Evolutionary conservation across 2,329 filamentous ascomycete genomes (phyloP).

Genomic region (Diaporthe ilicicola): DNA sequence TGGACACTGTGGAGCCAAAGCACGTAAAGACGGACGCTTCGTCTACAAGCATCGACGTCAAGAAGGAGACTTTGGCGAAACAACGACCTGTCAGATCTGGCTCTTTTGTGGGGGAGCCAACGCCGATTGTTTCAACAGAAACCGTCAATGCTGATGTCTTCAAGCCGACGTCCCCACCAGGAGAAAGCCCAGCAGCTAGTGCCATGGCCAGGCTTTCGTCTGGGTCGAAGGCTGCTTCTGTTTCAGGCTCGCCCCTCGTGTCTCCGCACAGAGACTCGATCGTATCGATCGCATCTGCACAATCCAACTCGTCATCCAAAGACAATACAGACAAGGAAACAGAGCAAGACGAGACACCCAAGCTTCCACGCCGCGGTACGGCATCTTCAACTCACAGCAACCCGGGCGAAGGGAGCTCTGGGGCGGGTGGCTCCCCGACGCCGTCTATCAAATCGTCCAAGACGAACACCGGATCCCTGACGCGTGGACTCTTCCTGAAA

Average conservation of each 20-base stretch:
- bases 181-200: slow-evolving; percentile 66
- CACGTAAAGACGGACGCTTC: slow-evolving; percentile 48
- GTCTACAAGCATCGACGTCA: slow-evolving; percentile 59
- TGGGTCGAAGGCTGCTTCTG: slow-evolving; percentile 63
- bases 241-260: slow-evolving; percentile 50
- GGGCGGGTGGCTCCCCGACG: slow-evolving; percentile 42
- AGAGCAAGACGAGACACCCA: slow-evolving; percentile 40
- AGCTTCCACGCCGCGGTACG: slow-evolving; percentile 47
- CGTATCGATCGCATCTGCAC: slow-evolving; percentile 51
- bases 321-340: slow-evolving; percentile 53
- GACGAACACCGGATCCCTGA: slow-evolving; percentile 50
- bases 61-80: slow-evolving; percentile 47
- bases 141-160: slow-evolving; percentile 71
- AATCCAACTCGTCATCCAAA: slow-evolving; percentile 59
- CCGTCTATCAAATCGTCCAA: slow-evolving; percentile 49
- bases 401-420: slow-evolving; percentile 38
- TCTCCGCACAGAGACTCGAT: slow-evolving; percentile 47
- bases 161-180: slow-evolving; percentile 63
- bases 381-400: slow-evolving; percentile 45
- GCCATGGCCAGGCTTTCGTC: slow-evolving; percentile 75
- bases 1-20: slow-evolving; percentile 5
- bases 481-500: slow-evolving; percentile 51
- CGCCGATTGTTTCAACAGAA: slow-evolving; percentile 74
- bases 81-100: slow-evolving; percentile 52
- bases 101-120: slow-evolving; percentile 69